Evolutionary conservation across 1,284 basidiomycete species (phyloP).

Genomic region (Ceratobasidium papillatum): DNA sequence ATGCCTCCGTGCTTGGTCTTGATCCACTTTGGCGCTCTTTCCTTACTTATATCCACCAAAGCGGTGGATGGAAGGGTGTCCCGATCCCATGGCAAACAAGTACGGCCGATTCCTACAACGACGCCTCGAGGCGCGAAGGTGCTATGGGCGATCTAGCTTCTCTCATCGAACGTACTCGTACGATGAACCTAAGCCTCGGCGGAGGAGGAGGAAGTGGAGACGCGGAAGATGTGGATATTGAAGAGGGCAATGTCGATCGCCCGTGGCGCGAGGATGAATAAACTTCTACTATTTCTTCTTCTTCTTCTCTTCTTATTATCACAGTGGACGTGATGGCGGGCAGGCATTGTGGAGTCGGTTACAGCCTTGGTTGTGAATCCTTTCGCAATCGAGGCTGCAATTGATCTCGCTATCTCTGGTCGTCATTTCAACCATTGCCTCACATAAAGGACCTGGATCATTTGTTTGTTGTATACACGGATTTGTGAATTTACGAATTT

Average conservation of each 20-base stretch:
- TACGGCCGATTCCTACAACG: constrained; percentile 44
- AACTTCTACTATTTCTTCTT: neutral
- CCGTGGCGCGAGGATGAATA: constrained; percentile 60
- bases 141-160: constrained; percentile 42
- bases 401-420: neutral
- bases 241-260: constrained; percentile 60
- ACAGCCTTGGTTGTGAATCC: neutral
- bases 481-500: neutral
- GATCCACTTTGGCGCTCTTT: constrained; percentile 63
- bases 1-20: constrained; percentile 61
- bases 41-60: constrained; percentile 60
- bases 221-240: constrained; percentile 52
- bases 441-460: neutral
- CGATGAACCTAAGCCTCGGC: constrained; percentile 58
- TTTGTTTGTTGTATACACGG: neutral
- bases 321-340: neutral
- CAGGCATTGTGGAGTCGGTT: neutral
- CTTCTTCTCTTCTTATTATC: neutral
- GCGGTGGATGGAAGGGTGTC: constrained; percentile 61
- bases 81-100: constrained; percentile 61
- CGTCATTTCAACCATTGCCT: neutral
- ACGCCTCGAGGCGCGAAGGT: constrained; percentile 32
- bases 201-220: constrained; percentile 51
- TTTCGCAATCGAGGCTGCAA: neutral
- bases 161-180: constrained; percentile 49